These are phyloP conservation scores for Gossypium anomalum DNA, from an alignment of 345 rosid genomes.

Conservation along the genomic window DNA sequence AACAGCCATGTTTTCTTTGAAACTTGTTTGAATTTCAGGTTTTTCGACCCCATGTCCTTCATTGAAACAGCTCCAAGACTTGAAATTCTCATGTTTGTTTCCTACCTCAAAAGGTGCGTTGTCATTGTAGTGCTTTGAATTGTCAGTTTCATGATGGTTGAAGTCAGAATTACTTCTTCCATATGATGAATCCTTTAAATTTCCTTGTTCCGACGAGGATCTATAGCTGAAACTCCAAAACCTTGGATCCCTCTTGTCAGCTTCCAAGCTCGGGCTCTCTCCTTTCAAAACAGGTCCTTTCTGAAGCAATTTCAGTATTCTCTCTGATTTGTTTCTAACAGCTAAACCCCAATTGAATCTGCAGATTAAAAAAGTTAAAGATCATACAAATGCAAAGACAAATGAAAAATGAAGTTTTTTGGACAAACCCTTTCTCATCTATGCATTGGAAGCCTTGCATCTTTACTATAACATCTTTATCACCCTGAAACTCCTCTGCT, in stretches of 20 bases:
- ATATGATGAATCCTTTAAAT: slow-evolving; percentile 26
- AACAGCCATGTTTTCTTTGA: slow-evolving; percentile 37
- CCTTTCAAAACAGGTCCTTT: slow-evolving; percentile 61
- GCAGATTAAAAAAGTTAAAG: slow-evolving; percentile 7
- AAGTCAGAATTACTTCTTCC: slow-evolving; percentile 54
- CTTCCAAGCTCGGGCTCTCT: slow-evolving; percentile 70
- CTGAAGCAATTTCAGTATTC: slow-evolving; percentile 57
- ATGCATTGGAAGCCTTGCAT: slow-evolving; percentile 57
- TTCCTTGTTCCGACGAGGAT: slow-evolving; percentile 35
- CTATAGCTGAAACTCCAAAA: slow-evolving; percentile 63
- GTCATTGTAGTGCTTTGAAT: slow-evolving; percentile 4
- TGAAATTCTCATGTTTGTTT: background rate
- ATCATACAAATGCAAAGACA: background rate
- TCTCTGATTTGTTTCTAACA: slow-evolving; percentile 71
- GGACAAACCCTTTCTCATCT: slow-evolving; percentile 72
- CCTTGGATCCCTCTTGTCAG: slow-evolving; percentile 78
- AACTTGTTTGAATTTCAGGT: slow-evolving; percentile 21
- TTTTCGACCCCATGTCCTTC: slow-evolving; percentile 2
- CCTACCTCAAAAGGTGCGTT: too few species aligned
- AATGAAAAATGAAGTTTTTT: background rate
- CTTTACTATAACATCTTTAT: slow-evolving; percentile 45
- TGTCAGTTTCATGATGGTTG: slow-evolving; percentile 22
- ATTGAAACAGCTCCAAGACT: background rate
- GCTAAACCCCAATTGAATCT: slow-evolving; percentile 90
- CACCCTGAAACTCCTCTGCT: slow-evolving; percentile 64